Evolutionary conservation across 306 rosid genomes (phyloP).

Genomic region (Arachis stenosperma): DNA sequence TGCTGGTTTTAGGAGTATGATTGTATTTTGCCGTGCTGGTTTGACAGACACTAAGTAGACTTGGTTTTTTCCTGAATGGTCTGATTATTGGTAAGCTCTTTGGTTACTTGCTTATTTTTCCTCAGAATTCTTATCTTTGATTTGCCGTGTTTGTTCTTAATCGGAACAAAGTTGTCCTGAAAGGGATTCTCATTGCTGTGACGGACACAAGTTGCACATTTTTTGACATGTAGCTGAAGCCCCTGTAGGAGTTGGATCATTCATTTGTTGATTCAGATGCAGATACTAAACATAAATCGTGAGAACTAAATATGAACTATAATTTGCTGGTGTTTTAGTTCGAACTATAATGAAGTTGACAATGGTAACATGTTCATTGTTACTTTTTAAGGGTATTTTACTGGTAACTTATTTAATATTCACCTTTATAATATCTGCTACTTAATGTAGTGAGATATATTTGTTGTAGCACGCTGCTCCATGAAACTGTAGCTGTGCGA

Average conservation of each 20-base stretch:
- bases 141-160: slow-evolving; percentile 41
- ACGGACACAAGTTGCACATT: slow-evolving; percentile 51
- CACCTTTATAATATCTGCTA: slow-evolving; percentile 49
- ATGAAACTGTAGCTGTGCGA: slow-evolving; percentile 55
- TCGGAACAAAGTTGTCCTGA: slow-evolving; percentile 35
- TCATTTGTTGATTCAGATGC: slow-evolving; percentile 49
- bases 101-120: slow-evolving; percentile 46
- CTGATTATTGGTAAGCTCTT: slow-evolving; percentile 64
- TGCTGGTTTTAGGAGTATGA: slow-evolving; percentile 71
- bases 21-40: slow-evolving; percentile 63
- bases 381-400: slow-evolving; percentile 38
- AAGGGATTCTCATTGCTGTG: slow-evolving; percentile 56
- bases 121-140: slow-evolving; percentile 51
- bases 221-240: slow-evolving; percentile 55
- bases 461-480: slow-evolving; percentile 53
- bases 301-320: slow-evolving; percentile 44
- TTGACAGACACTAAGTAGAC: slow-evolving; percentile 61
- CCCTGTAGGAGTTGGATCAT: slow-evolving; percentile 52
- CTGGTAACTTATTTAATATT: slow-evolving; percentile 35
- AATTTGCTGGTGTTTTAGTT: slow-evolving; percentile 44
- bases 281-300: slow-evolving; percentile 43
- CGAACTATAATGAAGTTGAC: slow-evolving; percentile 37
- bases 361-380: slow-evolving; percentile 52
- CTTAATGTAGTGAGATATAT: slow-evolving; percentile 59
- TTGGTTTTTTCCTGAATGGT: slow-evolving; percentile 52